These are phyloP conservation scores for Chalaropsis ovoidea DNA, from an alignment of 2,329 filamentous ascomycete species.

Conservation along the genomic window DNA sequence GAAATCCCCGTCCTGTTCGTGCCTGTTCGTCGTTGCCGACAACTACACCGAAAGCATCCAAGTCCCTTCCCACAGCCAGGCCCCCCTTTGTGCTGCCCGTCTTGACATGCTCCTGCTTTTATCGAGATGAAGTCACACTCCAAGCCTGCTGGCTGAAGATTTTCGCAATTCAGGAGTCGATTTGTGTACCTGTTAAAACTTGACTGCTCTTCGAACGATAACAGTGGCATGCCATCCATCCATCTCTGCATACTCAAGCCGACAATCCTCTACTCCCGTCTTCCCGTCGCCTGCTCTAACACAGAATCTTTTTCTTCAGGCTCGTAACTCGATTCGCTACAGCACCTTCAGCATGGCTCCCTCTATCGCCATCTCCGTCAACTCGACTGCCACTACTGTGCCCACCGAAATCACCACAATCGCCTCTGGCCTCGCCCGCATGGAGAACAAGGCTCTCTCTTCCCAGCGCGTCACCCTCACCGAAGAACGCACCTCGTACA, in stretches of 20 bases:
- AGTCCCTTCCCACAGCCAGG: too few species aligned
- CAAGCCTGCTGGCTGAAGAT: neutral
- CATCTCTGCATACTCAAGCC: neutral
- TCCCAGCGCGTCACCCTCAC: conserved; percentile 71
- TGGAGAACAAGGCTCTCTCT: conserved; percentile 78
- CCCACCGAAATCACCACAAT: conserved; percentile 56
- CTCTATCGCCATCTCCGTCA: conserved; percentile 45
- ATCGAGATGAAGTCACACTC: neutral
- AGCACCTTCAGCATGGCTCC: conserved; percentile 53
- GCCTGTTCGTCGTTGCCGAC: too few species aligned
- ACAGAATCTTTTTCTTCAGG: conserved; percentile 31
- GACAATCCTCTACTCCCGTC: neutral
- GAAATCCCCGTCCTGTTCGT: too few species aligned
- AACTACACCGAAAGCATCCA: too few species aligned
- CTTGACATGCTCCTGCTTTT: neutral
- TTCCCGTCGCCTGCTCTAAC: conserved; percentile 12
- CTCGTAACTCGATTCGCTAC: conserved; percentile 46
- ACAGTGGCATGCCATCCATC: neutral
- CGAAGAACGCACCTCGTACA: conserved; percentile 68
- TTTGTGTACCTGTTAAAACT: too few species aligned
- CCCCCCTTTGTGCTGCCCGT: neutral
- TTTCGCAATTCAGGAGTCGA: neutral
- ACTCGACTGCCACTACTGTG: conserved; percentile 34
- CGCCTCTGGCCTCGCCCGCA: conserved; percentile 68
- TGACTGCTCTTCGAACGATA: too few species aligned